phyloP scores from a whole-genome alignment of 2,329 filamentous ascomycete species.

The Colletotrichum abscissum region DNA sequence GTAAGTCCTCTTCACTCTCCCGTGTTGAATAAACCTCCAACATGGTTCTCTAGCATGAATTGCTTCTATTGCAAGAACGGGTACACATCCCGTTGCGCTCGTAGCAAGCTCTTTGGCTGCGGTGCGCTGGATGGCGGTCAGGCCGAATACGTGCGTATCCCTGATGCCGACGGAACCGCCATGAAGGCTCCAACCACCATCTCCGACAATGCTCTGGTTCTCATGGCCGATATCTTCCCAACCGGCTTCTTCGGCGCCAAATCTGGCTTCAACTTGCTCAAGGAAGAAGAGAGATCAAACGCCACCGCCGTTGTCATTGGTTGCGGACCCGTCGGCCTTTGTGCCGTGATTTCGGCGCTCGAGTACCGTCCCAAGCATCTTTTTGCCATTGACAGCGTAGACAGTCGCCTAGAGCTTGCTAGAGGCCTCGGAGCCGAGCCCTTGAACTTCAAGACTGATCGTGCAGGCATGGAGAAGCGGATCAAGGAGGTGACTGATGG shows the following conservation, averaged over 20 bases:
- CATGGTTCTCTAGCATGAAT: slow-evolving; percentile 58
- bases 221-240: slow-evolving; percentile 96
- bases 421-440: slow-evolving; percentile 82
- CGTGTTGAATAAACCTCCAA: neutral
- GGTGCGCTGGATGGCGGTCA: slow-evolving; percentile 79
- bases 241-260: slow-evolving; percentile 86
- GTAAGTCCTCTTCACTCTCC: slow-evolving; percentile 53
- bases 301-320: slow-evolving; percentile 84
- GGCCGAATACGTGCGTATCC: slow-evolving; percentile 85
- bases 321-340: slow-evolving; percentile 87
- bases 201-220: slow-evolving; percentile 78
- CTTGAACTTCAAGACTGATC: slow-evolving; percentile 79
- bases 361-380: slow-evolving; percentile 80
- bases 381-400: slow-evolving; percentile 83
- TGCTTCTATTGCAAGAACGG: slow-evolving; percentile 89
- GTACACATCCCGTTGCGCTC: slow-evolving; percentile 80
- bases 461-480: slow-evolving; percentile 72
- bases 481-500: slow-evolving; percentile 82
- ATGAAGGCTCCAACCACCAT: slow-evolving; percentile 76
- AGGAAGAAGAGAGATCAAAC: slow-evolving; percentile 68
- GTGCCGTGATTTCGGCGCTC: slow-evolving; percentile 82
- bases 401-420: slow-evolving; percentile 79
- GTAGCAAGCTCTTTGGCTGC: slow-evolving; percentile 78
- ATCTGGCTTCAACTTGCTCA: slow-evolving; percentile 77
- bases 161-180: slow-evolving; percentile 83